Percentiles rank a stretch among this genome's conserved stretches.
phyloP scores from a whole-genome alignment of 345 rosid species.

The Boechera retrofracta region DNA sequence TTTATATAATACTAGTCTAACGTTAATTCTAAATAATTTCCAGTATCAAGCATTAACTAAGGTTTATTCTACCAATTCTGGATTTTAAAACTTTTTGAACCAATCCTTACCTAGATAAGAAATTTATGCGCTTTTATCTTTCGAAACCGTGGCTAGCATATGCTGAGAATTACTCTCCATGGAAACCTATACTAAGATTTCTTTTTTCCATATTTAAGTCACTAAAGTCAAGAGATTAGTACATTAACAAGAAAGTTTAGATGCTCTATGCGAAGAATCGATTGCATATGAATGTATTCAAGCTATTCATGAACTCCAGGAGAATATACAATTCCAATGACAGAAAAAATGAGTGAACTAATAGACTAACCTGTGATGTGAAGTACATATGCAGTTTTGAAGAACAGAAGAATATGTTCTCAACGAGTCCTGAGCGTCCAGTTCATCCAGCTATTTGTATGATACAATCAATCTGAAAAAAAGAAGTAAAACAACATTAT shows the following conservation, averaged over 20 bases:
- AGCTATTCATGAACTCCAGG: conserved; percentile 16
- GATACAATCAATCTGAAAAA: conserved; percentile 36
- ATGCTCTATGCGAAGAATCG: conserved; percentile 31
- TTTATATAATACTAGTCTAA: conserved; percentile 5
- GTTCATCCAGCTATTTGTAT: conserved; percentile 10
- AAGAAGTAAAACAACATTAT: not conserved
- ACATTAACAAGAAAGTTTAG: conserved; percentile 24
- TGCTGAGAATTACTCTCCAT: conserved; percentile 40
- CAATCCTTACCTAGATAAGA: conserved; percentile 22
- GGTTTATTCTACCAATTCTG: conserved; percentile 38
- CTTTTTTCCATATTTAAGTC: conserved; percentile 12
- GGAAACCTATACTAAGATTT: conserved; percentile 30
- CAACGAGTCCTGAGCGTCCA: conserved; percentile 19
- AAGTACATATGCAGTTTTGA: conserved; percentile 24
- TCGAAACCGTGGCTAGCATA: conserved; percentile 37
- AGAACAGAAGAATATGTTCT: not conserved
- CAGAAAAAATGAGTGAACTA: conserved; percentile 14
- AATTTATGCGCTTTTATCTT: conserved; percentile 1
- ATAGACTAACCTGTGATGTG: conserved; percentile 32
- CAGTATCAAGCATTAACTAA: conserved; percentile 30
- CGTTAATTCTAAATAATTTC: conserved; percentile 27
- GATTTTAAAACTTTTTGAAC: conserved; percentile 24
- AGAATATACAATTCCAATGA: not conserved
- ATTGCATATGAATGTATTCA: conserved; percentile 27
- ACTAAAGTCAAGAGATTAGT: conserved; percentile 30